Evolutionary conservation across 1,139 yeast genomes (phyloP).

Genomic region (Suhomyces chickasaworum): DNA sequence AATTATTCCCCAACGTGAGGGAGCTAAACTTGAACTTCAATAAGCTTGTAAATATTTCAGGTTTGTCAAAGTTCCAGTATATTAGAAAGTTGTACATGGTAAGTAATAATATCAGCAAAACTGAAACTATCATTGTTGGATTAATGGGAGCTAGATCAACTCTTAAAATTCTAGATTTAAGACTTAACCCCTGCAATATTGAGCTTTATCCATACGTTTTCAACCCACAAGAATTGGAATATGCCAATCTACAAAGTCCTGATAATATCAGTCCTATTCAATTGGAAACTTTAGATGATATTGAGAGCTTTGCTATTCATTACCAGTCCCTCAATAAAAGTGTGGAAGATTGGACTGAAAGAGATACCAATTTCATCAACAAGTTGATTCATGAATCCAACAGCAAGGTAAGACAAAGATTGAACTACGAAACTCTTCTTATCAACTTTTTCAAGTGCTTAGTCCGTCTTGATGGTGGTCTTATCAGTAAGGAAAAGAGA

Average conservation of each 20-base stretch:
- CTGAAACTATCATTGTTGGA: conserved; percentile 37
- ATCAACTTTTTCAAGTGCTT: conserved; percentile 39
- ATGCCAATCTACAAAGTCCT: conserved; percentile 18
- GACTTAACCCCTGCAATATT: conserved; percentile 53
- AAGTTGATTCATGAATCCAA: conserved; percentile 25
- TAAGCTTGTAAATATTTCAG: conserved; percentile 33
- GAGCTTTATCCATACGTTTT: conserved; percentile 57
- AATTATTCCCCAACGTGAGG: conserved; percentile 47
- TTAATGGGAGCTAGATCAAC: conserved; percentile 33
- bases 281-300: conserved; percentile 47
- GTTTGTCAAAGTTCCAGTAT: conserved; percentile 31
- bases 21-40: conserved; percentile 56
- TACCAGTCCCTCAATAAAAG: conserved; percentile 40
- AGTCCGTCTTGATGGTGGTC: conserved; percentile 44
- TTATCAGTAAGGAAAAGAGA: conserved; percentile 27
- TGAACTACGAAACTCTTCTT: conserved; percentile 42
- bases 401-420: conserved; percentile 31
- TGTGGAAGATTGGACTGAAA: conserved; percentile 39
- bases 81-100: conserved; percentile 46
- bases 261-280: conserved; percentile 34
- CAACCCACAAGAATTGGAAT: conserved; percentile 45
- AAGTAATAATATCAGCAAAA: conserved; percentile 44
- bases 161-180: conserved; percentile 46
- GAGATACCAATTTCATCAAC: conserved; percentile 33
- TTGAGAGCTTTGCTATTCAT: conserved; percentile 45